Evolutionary conservation across 1,139 yeast genomes (phyloP).

Genomic region (Debaryomyces udenii): DNA sequence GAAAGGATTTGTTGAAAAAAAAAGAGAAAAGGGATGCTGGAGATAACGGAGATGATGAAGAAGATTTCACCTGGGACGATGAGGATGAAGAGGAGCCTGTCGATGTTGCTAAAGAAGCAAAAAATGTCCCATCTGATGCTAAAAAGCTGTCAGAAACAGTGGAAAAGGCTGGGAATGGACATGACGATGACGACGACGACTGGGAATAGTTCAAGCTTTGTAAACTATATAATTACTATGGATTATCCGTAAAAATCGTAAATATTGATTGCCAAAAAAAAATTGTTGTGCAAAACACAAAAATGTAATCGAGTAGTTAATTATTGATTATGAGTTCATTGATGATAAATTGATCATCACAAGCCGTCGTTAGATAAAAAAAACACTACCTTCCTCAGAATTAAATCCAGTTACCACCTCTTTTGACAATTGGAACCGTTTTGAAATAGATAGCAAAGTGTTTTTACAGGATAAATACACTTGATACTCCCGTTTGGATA

Average conservation of each 20-base stretch:
- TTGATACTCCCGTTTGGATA: not conserved
- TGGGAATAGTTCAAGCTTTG: slow-evolving; percentile 46
- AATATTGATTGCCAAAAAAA: not conserved
- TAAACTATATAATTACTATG: slow-evolving; percentile 4
- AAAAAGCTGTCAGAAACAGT: not conserved
- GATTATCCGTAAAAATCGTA: too few relatives aligned
- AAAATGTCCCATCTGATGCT: slow-evolving; percentile 1
- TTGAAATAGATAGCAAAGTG: too few relatives aligned
- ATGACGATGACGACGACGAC: slow-evolving; percentile 60
- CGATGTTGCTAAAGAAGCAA: slow-evolving; percentile 20
- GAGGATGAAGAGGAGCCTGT: slow-evolving; percentile 56
- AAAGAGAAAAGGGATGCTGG: slow-evolving; percentile 34
- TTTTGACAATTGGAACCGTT: too few relatives aligned
- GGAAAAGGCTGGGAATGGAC: slow-evolving; percentile 16
- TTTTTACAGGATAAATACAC: not conserved
- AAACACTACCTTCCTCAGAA: too few relatives aligned
- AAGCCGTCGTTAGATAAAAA: not conserved
- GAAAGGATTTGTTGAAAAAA: slow-evolving; percentile 60
- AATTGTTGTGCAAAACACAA: slow-evolving; percentile 5
- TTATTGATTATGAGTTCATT: not conserved
- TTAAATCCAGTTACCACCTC: too few relatives aligned
- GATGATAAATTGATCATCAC: not conserved
- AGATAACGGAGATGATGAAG: slow-evolving; percentile 49
- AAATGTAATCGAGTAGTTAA: not conserved
- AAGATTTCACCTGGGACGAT: slow-evolving; percentile 60